These are phyloP conservation scores for Auricularia auricula-judae DNA, from an alignment of 768 basidiomycete species.

Conservation along the genomic window DNA sequence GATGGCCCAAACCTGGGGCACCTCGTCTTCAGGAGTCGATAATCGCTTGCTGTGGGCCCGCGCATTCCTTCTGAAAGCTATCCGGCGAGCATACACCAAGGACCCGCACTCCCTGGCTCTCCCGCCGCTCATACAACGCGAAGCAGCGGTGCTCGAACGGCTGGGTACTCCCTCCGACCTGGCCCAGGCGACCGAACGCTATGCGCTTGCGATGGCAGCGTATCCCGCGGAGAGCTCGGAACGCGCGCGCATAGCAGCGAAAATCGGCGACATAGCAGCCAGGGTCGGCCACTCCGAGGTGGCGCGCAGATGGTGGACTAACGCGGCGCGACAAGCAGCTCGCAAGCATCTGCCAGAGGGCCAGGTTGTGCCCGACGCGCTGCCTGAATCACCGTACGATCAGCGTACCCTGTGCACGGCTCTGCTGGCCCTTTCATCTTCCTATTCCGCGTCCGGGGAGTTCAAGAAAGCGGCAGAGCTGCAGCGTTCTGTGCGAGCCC, in stretches of 20 bases:
- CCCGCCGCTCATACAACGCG: slow-evolving; percentile 41
- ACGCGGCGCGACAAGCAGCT: slow-evolving; percentile 28
- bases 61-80: slow-evolving; percentile 38
- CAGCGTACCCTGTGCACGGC: not conserved
- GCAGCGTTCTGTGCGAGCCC: not conserved
- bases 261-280: slow-evolving; percentile 55
- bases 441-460: not conserved
- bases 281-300: slow-evolving; percentile 41
- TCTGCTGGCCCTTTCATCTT: not conserved
- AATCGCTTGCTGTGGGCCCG: slow-evolving; percentile 45
- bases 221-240: slow-evolving; percentile 28
- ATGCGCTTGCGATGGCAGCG: slow-evolving; percentile 46
- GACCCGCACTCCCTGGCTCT: slow-evolving; percentile 38
- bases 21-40: slow-evolving; percentile 37
- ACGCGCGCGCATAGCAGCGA: slow-evolving; percentile 47
- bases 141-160: slow-evolving; percentile 48
- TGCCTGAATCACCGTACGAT: not conserved
- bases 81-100: slow-evolving; percentile 23
- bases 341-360: not conserved
- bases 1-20: slow-evolving; percentile 60
- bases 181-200: slow-evolving; percentile 42
- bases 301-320: slow-evolving; percentile 60
- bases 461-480: not conserved
- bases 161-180: slow-evolving; percentile 42
- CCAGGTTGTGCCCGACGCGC: not conserved